Evolutionary conservation across 2,329 filamentous ascomycete genomes (phyloP), one percentile per base, ranked within the genome.

Genomic region (Sphaerulina populicola): DNA sequence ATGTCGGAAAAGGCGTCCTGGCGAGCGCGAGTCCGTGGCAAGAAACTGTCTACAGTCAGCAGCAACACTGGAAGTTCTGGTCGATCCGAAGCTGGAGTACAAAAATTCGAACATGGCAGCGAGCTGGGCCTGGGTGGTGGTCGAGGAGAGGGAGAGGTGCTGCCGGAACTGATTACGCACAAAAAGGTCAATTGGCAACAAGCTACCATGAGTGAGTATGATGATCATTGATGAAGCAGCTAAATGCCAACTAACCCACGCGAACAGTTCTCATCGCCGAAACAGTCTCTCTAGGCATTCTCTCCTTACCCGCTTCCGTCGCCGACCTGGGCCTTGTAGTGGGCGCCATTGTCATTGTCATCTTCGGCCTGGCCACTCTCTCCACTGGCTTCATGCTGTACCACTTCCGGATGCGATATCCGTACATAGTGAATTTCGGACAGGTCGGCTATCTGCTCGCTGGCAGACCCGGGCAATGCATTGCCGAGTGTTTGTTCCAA

Each of bases 381-480:
- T 82, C 81, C 61, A 80, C 78, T 1, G 78, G 79, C 41, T 80
- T 75, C 59, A 71, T 80, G 6, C 73, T 81, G 45, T 78, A 77
- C 14, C 75, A 80, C 59, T 79, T 82, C 68, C 79, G 79, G 59
- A 65, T 72, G 49, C 65, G 62, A 30, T 74, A 76, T 61, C 81
- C 82, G 2, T 69, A 79, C 11, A 74, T 86, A 44, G 75, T 77
- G 38, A 81, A 79, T 60, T 85, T 86, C 64, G 80, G 82, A 18
- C 84, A 88, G 60, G 83, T 81, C 11, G 83, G 81, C 2, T 71
- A 76, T 40, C 71, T 86, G 43, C 71, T 87, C 44, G 72, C 74
- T 52, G 85, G 85, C 7, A 70, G 68, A 14, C 70, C 78, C 36
- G 82, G 81, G 1, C 77, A 80, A 55, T 80, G 85, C 64, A 57